Conservation (phyloP, 352 stramenopile species). For the Phytophthora macrochlamydospora region DNA sequence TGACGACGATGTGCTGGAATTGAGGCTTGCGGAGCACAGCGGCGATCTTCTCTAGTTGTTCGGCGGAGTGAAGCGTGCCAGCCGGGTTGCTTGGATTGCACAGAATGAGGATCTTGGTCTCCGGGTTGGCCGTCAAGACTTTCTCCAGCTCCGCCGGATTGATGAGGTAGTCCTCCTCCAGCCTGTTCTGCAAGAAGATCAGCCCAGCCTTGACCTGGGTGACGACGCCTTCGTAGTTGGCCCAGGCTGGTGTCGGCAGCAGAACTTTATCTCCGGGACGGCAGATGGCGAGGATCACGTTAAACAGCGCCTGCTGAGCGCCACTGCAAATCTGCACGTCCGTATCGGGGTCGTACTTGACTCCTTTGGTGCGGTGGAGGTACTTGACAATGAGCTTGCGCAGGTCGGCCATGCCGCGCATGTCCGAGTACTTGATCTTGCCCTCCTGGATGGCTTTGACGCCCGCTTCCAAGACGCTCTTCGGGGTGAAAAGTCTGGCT, state of each 20-base stretch:
- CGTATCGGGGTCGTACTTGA: slow-evolving; percentile 84
- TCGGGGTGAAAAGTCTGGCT: slow-evolving; percentile 93
- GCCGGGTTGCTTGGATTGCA: slow-evolving; percentile 98
- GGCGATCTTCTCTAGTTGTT: slow-evolving; percentile 60
- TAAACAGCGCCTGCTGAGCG: slow-evolving; percentile 94
- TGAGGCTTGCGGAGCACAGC: slow-evolving; percentile 60
- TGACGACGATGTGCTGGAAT: slow-evolving; percentile 82
- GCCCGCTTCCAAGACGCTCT: slow-evolving; percentile 90
- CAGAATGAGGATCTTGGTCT: slow-evolving; percentile 92
- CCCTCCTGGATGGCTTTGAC: slow-evolving; percentile 65
- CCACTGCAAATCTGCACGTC: slow-evolving; percentile 96
- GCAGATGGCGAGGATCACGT: slow-evolving; percentile 87
- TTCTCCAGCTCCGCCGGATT: slow-evolving; percentile 79
- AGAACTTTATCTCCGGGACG: slow-evolving; percentile 92
- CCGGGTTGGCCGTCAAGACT: slow-evolving; percentile 69
- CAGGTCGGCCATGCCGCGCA: slow-evolving; percentile 90
- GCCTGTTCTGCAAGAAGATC: slow-evolving; percentile 91
- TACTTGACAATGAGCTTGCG: slow-evolving; percentile 90
- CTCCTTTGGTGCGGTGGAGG: slow-evolving; percentile 84
- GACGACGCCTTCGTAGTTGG: slow-evolving; percentile 80
- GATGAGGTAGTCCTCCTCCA: slow-evolving; percentile 93
- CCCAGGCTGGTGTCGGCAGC: slow-evolving; percentile 96
- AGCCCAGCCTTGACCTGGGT: slow-evolving; percentile 89
- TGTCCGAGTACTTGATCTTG: slow-evolving; percentile 94
- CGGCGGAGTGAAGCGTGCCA: slow-evolving; percentile 75